Base-by-base conservation (phyloP, 495 filamentous ascomycete species). In the Aspergillus campestris region DNA sequence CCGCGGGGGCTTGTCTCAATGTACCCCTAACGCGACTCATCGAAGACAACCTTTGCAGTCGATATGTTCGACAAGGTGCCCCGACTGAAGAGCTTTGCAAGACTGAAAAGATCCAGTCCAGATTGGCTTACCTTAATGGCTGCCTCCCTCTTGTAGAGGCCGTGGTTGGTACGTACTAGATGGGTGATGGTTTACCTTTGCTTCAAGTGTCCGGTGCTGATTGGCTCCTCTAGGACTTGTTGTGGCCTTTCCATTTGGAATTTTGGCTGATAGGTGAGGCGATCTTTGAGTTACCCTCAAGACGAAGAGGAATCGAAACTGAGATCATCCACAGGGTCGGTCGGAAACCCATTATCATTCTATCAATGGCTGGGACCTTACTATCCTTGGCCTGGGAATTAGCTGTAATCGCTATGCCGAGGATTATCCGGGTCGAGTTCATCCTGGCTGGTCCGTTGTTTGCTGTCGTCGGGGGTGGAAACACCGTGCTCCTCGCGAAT, bases 71-170 rank as follows among this genome's bases (percentile, higher is more conserved):
- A n/a, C n/a, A n/a, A n/a, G n/a, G n/a, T n/a, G n/a, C n/a, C n/a
- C n/a, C n/a, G n/a, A n/a, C n/a, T 18, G 37, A 40, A 18, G 28
- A 31, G 14, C 29, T 39, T 15, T 47, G 44, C 44, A 47, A 47
- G 30, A 40, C 44, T 18, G 30, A 39, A 34, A 10, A 47, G 31
- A 47, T 47, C n/a, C 46, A 42, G 27, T 31, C 38, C n/a, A 24
- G 43, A 13, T 31, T 48, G 32, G 46, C 46, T 4, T 43, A 48
- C 33, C 46, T 48, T 28, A 42, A 42, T 11, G 39, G 46, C 31
- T 36, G 28, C 14, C 46, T 42, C 28, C 6, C 18, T 29, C 18
- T 48, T 11, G 46, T 48, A 13, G 46, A 48, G 33, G 39, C 46
- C 10, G 18, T 48, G 2, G 39, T 48, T 14, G 32, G 46, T 48